Evolutionary conservation across 345 rosid species (phyloP).

Genomic region (Odontarrhena argentea): DNA sequence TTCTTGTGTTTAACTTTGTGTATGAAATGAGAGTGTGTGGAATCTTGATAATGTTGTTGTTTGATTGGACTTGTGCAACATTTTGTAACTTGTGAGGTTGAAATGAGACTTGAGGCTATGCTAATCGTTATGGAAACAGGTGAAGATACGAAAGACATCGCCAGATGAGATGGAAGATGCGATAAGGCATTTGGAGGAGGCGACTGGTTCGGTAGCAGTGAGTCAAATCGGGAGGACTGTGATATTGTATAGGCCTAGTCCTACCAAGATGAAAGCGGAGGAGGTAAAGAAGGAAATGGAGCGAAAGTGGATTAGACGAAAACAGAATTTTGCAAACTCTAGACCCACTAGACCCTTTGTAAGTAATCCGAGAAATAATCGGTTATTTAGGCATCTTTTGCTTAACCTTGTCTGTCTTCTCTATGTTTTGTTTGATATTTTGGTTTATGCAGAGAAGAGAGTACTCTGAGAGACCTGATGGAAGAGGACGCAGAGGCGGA

Average conservation of each 20-base stretch:
- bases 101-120: conserved; percentile 1
- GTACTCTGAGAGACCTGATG: conserved; percentile 40
- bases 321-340: conserved; percentile 28
- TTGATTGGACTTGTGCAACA: neutral
- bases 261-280: conserved; percentile 76
- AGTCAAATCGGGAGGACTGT: conserved; percentile 81
- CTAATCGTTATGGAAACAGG: conserved; percentile 41
- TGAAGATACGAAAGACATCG: conserved; percentile 76
- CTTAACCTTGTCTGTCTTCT: neutral
- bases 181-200: conserved; percentile 63
- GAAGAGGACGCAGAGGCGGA: conserved; percentile 53
- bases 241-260: conserved; percentile 81
- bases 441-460: conserved; percentile 49
- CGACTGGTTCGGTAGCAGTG: conserved; percentile 78
- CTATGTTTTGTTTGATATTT: neutral
- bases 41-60: neutral
- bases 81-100: too few relatives aligned
- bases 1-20: too few relatives aligned
- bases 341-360: conserved; percentile 36
- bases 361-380: neutral
- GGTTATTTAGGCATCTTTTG: neutral
- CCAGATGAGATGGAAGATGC: conserved; percentile 85
- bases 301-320: conserved; percentile 46
- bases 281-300: conserved; percentile 65
- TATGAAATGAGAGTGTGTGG: too few relatives aligned